These are phyloP conservation scores for Larix kaempferi DNA, from an alignment of 75 land plant species.

Conservation along the genomic window DNA sequence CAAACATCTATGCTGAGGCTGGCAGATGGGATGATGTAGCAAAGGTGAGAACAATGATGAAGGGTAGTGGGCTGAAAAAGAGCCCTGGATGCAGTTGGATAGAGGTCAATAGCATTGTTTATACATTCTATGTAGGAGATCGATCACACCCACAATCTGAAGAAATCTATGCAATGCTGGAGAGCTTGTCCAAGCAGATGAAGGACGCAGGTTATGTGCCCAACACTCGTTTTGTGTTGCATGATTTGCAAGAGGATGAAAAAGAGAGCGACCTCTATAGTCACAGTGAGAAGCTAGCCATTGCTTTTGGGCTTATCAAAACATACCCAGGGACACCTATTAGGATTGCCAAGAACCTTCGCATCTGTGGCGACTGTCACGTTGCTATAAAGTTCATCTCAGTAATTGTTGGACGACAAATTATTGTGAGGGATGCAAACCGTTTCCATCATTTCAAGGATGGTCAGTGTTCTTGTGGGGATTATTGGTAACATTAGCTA, in stretches of 20 bases:
- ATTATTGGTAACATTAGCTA: slow-evolving; percentile 20
- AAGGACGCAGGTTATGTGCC: slow-evolving; percentile 22
- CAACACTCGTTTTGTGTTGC: slow-evolving; percentile 12
- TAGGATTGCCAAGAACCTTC: slow-evolving; percentile 30
- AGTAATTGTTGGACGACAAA: slow-evolving; percentile 7
- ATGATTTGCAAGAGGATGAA: slow-evolving; percentile 18
- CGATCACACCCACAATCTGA: slow-evolving; percentile 10
- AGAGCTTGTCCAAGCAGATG: slow-evolving; percentile 8
- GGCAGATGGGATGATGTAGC: slow-evolving; percentile 28
- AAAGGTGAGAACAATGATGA: slow-evolving; percentile 41
- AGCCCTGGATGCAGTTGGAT: slow-evolving; percentile 35
- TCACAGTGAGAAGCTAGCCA: slow-evolving; percentile 37
- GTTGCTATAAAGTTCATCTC: slow-evolving; percentile 29
- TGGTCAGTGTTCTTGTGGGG: slow-evolving; percentile 40
- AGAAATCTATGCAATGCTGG: slow-evolving; percentile 15
- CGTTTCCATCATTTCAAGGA: slow-evolving; percentile 26
- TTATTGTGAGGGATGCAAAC: slow-evolving; percentile 25
- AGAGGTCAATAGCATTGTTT: slow-evolving; percentile 21
- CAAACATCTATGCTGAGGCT: slow-evolving; percentile 28
- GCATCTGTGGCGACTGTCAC: slow-evolving; percentile 37
- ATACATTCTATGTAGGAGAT: slow-evolving; percentile 28
- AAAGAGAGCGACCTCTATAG: slow-evolving; percentile 18
- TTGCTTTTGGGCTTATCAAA: slow-evolving; percentile 30
- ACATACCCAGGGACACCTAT: slow-evolving; percentile 11
- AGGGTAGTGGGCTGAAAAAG: slow-evolving; percentile 34